phyloP scores from a whole-genome alignment of 2,329 filamentous ascomycete species.

The Sarocladium brachiariae region DNA sequence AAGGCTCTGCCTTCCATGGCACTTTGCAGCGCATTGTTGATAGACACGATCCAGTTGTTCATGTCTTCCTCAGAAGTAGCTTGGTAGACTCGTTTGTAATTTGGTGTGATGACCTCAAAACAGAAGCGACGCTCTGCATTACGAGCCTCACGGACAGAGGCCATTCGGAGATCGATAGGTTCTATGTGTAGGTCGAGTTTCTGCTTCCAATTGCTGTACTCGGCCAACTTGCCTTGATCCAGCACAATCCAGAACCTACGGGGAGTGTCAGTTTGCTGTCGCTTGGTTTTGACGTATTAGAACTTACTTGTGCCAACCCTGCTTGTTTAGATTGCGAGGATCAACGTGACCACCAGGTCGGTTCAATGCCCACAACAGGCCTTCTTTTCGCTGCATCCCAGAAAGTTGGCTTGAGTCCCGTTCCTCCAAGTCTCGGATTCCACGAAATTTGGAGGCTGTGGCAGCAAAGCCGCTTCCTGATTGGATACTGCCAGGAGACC shows the following conservation, averaged over 20 bases:
- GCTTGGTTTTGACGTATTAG: neutral
- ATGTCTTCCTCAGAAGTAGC: slow-evolving; percentile 97
- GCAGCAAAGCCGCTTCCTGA: slow-evolving; percentile 43
- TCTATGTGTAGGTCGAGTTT: slow-evolving; percentile 95
- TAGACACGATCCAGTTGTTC: slow-evolving; percentile 90
- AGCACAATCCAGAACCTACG: slow-evolving; percentile 96
- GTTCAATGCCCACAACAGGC: slow-evolving; percentile 88
- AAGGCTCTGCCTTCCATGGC: slow-evolving; percentile 78
- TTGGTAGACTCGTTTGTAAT: slow-evolving; percentile 93
- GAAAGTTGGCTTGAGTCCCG: slow-evolving; percentile 53
- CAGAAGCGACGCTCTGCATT: slow-evolving; percentile 94
- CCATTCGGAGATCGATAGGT: slow-evolving; percentile 93
- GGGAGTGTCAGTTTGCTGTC: slow-evolving; percentile 13
- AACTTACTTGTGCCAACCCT: slow-evolving; percentile 95
- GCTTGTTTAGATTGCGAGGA: slow-evolving; percentile 90
- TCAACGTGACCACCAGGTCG: slow-evolving; percentile 91
- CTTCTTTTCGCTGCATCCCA: slow-evolving; percentile 74
- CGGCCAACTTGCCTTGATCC: slow-evolving; percentile 91
- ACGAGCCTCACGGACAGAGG: slow-evolving; percentile 89
- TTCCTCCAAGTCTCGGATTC: slow-evolving; percentile 87
- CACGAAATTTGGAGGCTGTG: slow-evolving; percentile 66
- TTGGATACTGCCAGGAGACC: slow-evolving; percentile 50
- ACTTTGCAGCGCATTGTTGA: slow-evolving; percentile 95
- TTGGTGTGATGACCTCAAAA: slow-evolving; percentile 96
- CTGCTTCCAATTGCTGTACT: slow-evolving; percentile 99